These are phyloP conservation scores for Schizophyllum amplum DNA, from an alignment of 1,284 basidiomycete species.

Conservation along the genomic window DNA sequence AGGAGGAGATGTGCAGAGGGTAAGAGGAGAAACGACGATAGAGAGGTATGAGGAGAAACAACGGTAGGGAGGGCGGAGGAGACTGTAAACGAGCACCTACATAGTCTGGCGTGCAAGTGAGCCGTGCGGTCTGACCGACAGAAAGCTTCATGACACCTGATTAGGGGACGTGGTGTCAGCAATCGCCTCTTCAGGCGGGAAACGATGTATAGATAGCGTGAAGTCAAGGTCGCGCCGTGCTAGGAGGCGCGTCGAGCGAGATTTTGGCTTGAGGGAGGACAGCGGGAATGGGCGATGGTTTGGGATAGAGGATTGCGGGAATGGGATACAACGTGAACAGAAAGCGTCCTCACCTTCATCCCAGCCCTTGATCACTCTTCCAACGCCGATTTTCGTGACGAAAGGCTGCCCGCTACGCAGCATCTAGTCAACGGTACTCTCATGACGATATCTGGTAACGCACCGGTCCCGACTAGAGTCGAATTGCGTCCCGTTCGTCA, in stretches of 20 bases:
- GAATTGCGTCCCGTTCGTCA: constrained; percentile 52
- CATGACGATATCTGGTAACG: constrained; percentile 12
- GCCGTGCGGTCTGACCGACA: constrained; percentile 65
- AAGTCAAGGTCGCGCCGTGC: too few species aligned
- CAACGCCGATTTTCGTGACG: constrained; percentile 68
- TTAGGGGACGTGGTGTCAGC: constrained; percentile 14
- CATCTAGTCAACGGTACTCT: background rate
- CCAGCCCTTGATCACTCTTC: constrained; percentile 85
- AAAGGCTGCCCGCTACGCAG: constrained; percentile 49
- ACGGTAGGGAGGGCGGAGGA: constrained; percentile 4
- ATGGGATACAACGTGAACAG: too few species aligned
- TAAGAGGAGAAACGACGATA: constrained; percentile 3
- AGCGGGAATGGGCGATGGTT: too few species aligned
- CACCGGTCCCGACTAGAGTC: constrained; percentile 70
- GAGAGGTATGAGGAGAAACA: too few species aligned
- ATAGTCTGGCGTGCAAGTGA: constrained; percentile 62
- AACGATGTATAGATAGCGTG: too few species aligned
- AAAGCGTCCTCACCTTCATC: constrained; percentile 62
- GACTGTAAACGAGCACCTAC: constrained; percentile 33
- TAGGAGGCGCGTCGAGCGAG: background rate
- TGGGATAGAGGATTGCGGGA: too few species aligned
- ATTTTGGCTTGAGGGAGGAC: background rate
- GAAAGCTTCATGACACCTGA: constrained; percentile 71
- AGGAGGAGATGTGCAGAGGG: background rate
- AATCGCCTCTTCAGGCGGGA: background rate